phyloP scores from a whole-genome alignment of 306 rosid species.

The Casuarina cunninghamiana region DNA sequence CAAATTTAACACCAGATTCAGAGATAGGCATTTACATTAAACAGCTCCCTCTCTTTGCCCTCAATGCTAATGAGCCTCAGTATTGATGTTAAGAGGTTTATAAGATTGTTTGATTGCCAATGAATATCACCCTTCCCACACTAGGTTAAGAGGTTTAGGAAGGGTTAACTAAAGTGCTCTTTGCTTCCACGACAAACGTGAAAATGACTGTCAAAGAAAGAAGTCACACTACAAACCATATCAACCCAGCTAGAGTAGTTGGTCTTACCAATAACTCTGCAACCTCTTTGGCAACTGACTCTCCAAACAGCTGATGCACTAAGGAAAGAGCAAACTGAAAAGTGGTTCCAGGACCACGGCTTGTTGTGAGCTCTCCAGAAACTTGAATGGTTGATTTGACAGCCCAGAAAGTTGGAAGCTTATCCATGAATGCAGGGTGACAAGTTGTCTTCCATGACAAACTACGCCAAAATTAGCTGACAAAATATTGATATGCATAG shows the following conservation, averaged over 20 bases:
- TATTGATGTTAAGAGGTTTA: background rate
- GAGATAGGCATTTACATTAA: background rate
- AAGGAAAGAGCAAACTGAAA: constrained; percentile 79
- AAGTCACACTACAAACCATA: constrained; percentile 3
- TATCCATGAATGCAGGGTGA: constrained; percentile 91
- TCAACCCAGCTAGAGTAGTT: constrained; percentile 5
- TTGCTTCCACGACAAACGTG: background rate
- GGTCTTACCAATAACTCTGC: constrained; percentile 66
- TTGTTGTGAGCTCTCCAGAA: constrained; percentile 81
- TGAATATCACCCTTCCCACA: background rate
- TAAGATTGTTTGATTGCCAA: background rate
- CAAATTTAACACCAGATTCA: background rate
- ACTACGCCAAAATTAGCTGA: constrained; percentile 52
- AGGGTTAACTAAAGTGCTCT: background rate
- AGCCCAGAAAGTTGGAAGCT: constrained; percentile 95
- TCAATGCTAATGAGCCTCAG: background rate
- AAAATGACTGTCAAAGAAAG: background rate
- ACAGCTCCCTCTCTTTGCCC: background rate
- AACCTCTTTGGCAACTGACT: constrained; percentile 66
- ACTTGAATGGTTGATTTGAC: constrained; percentile 86
- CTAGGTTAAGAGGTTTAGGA: background rate
- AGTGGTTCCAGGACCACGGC: constrained; percentile 94
- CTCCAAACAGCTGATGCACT: constrained; percentile 82
- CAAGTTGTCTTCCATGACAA: constrained; percentile 73
- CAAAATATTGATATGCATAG: constrained; percentile 16